phyloP scores from a whole-genome alignment of 1,139 yeast genomes.

The Sugiyamaella pinicola region DNA sequence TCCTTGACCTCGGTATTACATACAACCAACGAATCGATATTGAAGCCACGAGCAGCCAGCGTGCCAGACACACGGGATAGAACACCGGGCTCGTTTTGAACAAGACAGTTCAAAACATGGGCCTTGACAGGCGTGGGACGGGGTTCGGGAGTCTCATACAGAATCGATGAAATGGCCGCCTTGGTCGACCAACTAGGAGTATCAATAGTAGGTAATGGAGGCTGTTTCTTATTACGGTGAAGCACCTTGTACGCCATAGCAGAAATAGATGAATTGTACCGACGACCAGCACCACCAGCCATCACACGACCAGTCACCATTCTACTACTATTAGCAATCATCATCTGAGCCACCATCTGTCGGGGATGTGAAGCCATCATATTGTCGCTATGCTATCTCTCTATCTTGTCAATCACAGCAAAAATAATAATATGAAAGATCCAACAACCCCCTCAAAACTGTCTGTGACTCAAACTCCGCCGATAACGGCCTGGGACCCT shows the following conservation, averaged over 20 bases:
- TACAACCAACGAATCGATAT: slow-evolving; percentile 94
- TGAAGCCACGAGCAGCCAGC: slow-evolving; percentile 96
- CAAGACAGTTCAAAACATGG: slow-evolving; percentile 93
- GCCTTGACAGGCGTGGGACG: slow-evolving; percentile 51
- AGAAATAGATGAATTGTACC: slow-evolving; percentile 62
- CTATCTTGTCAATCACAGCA: neutral
- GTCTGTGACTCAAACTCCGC: slow-evolving; percentile 8
- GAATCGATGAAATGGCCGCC: slow-evolving; percentile 91
- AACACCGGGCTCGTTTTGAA: slow-evolving; percentile 98
- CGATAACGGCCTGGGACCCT: slow-evolving; percentile 8
- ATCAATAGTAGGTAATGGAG: slow-evolving; percentile 92
- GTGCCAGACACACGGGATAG: slow-evolving; percentile 91
- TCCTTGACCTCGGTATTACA: slow-evolving; percentile 96
- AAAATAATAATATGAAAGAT: neutral
- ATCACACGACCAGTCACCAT: slow-evolving; percentile 1
- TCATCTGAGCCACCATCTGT: slow-evolving; percentile 1
- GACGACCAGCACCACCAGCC: slow-evolving; percentile 10
- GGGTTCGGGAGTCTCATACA: slow-evolving; percentile 89
- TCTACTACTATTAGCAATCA: neutral
- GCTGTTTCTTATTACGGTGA: slow-evolving; percentile 79
- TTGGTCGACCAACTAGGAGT: slow-evolving; percentile 95
- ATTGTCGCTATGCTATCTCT: neutral
- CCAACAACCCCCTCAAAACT: neutral
- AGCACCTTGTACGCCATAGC: slow-evolving; percentile 93
- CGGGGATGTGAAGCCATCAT: slow-evolving; percentile 10